Percentiles rank a stretch among this genome's conserved stretches.
Evolutionary conservation across 768 basidiomycete species (phyloP).

Genomic region (Tricholoma furcatifolium): DNA sequence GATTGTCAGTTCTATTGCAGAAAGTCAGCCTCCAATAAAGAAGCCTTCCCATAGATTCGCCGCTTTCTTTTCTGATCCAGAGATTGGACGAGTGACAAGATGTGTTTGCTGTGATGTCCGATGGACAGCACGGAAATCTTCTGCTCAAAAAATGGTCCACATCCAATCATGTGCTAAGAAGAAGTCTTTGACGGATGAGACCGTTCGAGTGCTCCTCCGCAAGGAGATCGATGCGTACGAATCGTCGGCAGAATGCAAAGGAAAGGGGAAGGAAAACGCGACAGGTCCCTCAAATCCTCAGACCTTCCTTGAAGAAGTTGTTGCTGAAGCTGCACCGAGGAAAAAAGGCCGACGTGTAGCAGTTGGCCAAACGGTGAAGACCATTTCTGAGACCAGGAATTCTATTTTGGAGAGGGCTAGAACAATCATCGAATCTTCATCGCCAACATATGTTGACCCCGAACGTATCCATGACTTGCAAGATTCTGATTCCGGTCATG

Average conservation of each 20-base stretch:
- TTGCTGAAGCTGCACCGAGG: conserved; percentile 44
- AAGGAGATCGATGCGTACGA: conserved; percentile 37
- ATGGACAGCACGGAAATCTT: conserved; percentile 73
- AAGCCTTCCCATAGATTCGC: conserved; percentile 20
- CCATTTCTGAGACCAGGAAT: conserved; percentile 45
- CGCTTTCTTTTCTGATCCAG: conserved; percentile 41
- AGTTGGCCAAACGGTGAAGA: conserved; percentile 42
- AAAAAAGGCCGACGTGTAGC: conserved; percentile 41
- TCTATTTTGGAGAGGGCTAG: conserved; percentile 38
- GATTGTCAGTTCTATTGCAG: conserved; percentile 7
- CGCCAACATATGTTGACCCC: conserved; percentile 7
- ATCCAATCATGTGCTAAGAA: conserved; percentile 70
- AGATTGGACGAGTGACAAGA: conserved; percentile 47
- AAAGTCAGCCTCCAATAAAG: conserved; percentile 13
- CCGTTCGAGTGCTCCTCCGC: conserved; percentile 49
- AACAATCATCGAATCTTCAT: conserved; percentile 26
- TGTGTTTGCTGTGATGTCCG: conserved; percentile 64
- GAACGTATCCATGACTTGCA: conserved; percentile 17
- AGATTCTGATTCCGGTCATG: background rate
- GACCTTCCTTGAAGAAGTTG: conserved; percentile 55
- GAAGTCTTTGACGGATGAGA: conserved; percentile 49
- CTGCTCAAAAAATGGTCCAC: conserved; percentile 62
- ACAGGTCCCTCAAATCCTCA: conserved; percentile 20
- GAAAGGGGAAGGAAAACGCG: conserved; percentile 23
- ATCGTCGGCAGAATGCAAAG: conserved; percentile 13